Base-by-base conservation (phyloP, 805 yeast genomes). In the Lachancea nothofagi region DNA sequence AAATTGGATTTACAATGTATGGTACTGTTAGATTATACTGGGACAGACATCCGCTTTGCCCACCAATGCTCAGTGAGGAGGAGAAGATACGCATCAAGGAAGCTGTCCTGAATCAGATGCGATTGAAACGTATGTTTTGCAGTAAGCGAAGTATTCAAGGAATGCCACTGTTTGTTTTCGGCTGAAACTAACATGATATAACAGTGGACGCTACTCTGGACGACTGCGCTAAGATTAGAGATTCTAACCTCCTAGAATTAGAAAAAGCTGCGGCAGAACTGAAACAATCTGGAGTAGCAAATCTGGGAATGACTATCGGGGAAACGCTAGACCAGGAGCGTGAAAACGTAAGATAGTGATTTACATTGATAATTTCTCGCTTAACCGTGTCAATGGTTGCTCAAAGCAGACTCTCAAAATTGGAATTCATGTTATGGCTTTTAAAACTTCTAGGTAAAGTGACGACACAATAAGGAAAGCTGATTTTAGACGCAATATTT, bases 41-140 rank as follows among this genome's bases (percentile, higher is more conserved):
- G n/a, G n/a, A n/a, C n/a, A n/a, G n/a, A n/a, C n/a, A n/a, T n/a
- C n/a, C n/a, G n/a, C n/a, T n/a, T n/a, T n/a, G 13, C 12, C 14
- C 47, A 19, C 33, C 17, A 27, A 49, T 15, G 43, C 45, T 5
- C 26, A 31, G 34, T 15, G 44, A 42, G 15, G 42, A 40, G 20
- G 43, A 44, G 15, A 45, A 42, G 32, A 38, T 26, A 5, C 39
- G 36, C 27, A 28, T 42, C 24, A 51, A 45, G 38, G 22, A 22
- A 14, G 40, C 43, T 15, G 41, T 51, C 8, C 15, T 51, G 5
- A 32, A 34, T 13, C 38, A 32, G 13, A 33, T 50, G 34, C 45
- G 44, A 23, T 41, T 36, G 17, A 46, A 40, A 22, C 40, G 55
- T 51, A 50, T 48, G 55, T 45, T 23, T 23, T 23, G 7, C 29